Conservation (phyloP, 2,329 filamentous ascomycete species). For the Neodidymelliopsis sp. region DNA sequence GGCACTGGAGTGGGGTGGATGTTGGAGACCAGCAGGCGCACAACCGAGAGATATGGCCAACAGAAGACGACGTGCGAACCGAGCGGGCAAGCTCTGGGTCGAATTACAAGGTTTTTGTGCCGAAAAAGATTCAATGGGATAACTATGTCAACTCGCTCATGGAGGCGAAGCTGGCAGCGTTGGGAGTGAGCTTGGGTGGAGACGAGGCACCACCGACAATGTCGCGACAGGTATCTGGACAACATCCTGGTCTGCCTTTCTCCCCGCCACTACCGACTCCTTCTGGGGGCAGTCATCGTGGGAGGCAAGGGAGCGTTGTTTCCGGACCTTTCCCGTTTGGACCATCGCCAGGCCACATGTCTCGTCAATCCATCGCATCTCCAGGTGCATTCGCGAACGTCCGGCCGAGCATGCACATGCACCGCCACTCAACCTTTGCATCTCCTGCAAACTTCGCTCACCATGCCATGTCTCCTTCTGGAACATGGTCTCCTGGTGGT, state of each 20-base stretch:
- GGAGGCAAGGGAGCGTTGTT: slow-evolving; percentile 64
- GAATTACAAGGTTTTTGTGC: slow-evolving; percentile 68
- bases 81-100: slow-evolving; percentile 61
- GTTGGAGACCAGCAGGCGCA: slow-evolving; percentile 53
- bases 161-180: slow-evolving; percentile 89
- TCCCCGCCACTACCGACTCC: slow-evolving; percentile 83
- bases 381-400: slow-evolving; percentile 70
- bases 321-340: slow-evolving; percentile 65
- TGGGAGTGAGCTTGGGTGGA: slow-evolving; percentile 83
- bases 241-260: slow-evolving; percentile 77
- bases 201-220: slow-evolving; percentile 66
- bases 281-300: slow-evolving; percentile 76
- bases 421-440: slow-evolving; percentile 73
- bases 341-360: slow-evolving; percentile 63
- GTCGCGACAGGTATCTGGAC: slow-evolving; percentile 75
- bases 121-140: slow-evolving; percentile 76
- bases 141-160: slow-evolving; percentile 82
- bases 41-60: slow-evolving; percentile 74
- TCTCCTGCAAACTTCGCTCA: slow-evolving; percentile 73
- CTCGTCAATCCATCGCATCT: slow-evolving; percentile 71
- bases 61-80: slow-evolving; percentile 63
- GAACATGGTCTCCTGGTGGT: slow-evolving; percentile 52
- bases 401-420: slow-evolving; percentile 65
- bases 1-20: slow-evolving; percentile 60
- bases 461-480: slow-evolving; percentile 65